phyloP scores from a whole-genome alignment of 2,329 filamentous ascomycete genomes.

The Corniculantispora saksenae region DNA sequence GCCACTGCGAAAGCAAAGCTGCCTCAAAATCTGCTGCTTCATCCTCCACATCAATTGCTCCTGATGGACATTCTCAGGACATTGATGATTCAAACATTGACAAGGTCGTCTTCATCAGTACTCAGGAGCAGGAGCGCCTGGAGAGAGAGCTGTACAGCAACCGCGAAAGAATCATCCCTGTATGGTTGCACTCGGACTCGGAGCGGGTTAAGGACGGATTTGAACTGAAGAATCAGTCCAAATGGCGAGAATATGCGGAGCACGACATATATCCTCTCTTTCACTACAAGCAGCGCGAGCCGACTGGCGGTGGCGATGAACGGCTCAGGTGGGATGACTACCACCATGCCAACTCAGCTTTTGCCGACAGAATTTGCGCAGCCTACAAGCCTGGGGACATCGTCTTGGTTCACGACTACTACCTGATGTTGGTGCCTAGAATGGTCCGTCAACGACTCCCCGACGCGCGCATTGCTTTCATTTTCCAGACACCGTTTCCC shows the following conservation, averaged over 20 bases:
- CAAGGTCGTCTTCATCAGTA: constrained; percentile 60
- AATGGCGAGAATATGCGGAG: constrained; percentile 89
- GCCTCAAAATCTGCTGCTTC: constrained; percentile 29
- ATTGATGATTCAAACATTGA: constrained; percentile 37
- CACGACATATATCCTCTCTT: constrained; percentile 89
- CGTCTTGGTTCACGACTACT: constrained; percentile 91
- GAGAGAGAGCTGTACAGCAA: constrained; percentile 73
- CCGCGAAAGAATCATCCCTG: constrained; percentile 75
- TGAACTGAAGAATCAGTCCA: constrained; percentile 74
- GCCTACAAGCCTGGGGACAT: constrained; percentile 91
- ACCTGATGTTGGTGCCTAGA: constrained; percentile 84
- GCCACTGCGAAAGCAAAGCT: constrained; percentile 30
- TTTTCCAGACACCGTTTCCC: constrained; percentile 90
- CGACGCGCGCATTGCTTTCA: constrained; percentile 92
- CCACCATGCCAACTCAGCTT: constrained; percentile 85
- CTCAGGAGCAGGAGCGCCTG: constrained; percentile 68
- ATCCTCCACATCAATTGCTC: constrained; percentile 38
- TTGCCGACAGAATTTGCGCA: constrained; percentile 84
- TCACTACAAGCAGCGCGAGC: constrained; percentile 94
- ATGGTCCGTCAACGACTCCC: constrained; percentile 83
- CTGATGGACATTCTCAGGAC: constrained; percentile 53
- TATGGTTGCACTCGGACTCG: constrained; percentile 81
- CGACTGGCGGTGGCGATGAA: constrained; percentile 81
- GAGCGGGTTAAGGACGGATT: constrained; percentile 67
- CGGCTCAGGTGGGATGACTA: constrained; percentile 89